Evolutionary conservation across 2,329 filamentous ascomycete genomes (phyloP), one percentile per base, ranked within the genome.

Genomic region (Ophiognomonia clavigignenti-juglandacearum): DNA sequence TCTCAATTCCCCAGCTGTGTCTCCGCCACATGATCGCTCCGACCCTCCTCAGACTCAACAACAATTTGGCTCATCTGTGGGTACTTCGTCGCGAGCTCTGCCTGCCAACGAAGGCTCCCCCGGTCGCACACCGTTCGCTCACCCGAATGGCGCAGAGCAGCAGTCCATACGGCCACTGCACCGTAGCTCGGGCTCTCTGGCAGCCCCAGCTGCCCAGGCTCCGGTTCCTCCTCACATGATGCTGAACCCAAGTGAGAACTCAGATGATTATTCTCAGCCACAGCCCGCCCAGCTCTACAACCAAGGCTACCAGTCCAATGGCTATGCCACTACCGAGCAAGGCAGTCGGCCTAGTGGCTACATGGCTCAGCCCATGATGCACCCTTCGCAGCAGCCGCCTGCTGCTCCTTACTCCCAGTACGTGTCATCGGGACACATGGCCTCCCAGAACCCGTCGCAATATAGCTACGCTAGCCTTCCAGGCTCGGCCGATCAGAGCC

Each of bases 51-150:
- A 47, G 27, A 16, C 45, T 8, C 18, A 26, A 16, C 47, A 45
- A 10, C 48, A 47, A 27, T 8, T 43, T 27, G 47, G 47, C 10
- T 22, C 39, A 5, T 40, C 40, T 2, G 4, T 39, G 24, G 50
- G 43, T 11, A 16, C 39, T 16, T 31, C 47, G 13, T 14, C 43
- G 20, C 41, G 40, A 39, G 20, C 40, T 16, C 13, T 31, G 27
- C 35, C 26, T 23, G 31, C 14, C 16, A 20, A 27, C 6, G 47
- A 52, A 6, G 43, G 37, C 19, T 52, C 50, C 11, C 50, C 50
- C 4, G 50, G 47, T 23, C 50, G 50, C 10, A 52, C 44, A 11
- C 50, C 50, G 16, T 52, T 52, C 34, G 50, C 47, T 22, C 50
- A 50, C 20, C 47, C 50, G 7, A 50, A 35, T 23, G 50, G 50